phyloP scores from a whole-genome alignment of 257 asterid genomes.

The Nicotiana tomentosiformis region DNA sequence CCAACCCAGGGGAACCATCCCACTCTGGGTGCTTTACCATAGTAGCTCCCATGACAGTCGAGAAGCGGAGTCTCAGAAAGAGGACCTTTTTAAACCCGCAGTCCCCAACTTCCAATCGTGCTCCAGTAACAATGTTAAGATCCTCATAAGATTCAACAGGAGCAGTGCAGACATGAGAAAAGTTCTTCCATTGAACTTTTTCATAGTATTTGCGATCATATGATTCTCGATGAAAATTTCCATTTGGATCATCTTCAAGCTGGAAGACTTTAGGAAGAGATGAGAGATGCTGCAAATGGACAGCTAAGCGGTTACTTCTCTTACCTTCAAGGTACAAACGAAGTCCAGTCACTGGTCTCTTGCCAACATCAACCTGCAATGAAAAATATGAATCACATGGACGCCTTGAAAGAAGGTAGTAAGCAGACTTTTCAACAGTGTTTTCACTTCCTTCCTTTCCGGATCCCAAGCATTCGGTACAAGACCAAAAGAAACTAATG shows the following conservation, averaged over 20 bases:
- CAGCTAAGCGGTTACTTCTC: slow-evolving; percentile 88
- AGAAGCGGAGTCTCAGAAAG: slow-evolving; percentile 64
- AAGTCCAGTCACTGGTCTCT: slow-evolving; percentile 90
- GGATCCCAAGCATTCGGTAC: neutral
- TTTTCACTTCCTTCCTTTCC: neutral
- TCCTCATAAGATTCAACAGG: slow-evolving; percentile 93
- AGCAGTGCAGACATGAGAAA: slow-evolving; percentile 92
- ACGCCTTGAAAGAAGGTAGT: neutral
- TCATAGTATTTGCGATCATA: slow-evolving; percentile 75
- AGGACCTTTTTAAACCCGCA: slow-evolving; percentile 84
- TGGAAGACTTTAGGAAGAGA: slow-evolving; percentile 84
- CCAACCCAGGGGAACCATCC: slow-evolving; percentile 93
- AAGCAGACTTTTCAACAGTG: neutral
- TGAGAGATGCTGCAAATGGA: slow-evolving; percentile 92
- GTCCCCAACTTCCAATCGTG: slow-evolving; percentile 67
- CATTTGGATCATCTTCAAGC: slow-evolving; percentile 67
- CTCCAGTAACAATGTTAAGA: slow-evolving; percentile 81
- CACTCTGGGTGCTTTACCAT: slow-evolving; percentile 74
- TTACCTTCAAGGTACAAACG: slow-evolving; percentile 89
- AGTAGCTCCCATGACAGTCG: slow-evolving; percentile 65
- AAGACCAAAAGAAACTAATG: neutral
- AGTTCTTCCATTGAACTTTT: slow-evolving; percentile 94
- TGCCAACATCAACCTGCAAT: slow-evolving; percentile 90
- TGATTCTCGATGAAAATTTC: slow-evolving; percentile 46
- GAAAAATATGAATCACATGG: neutral